Conservation (phyloP, 78 protist genomes). For the Mantamonas sphyraenae region DNA sequence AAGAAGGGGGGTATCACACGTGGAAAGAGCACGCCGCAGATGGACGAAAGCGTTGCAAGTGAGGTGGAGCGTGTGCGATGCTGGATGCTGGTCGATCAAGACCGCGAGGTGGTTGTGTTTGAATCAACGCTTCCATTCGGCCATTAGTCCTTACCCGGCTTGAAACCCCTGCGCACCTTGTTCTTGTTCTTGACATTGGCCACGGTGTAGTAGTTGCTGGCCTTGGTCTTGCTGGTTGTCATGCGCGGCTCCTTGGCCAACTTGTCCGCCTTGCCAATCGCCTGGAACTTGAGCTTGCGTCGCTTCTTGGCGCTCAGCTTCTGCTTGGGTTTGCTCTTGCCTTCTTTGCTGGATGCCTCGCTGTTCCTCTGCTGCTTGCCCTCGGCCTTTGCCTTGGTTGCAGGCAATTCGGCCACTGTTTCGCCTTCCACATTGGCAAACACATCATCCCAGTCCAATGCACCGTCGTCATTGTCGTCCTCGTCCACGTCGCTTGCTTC, state of each 20-base stretch:
- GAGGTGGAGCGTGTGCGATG: no score
- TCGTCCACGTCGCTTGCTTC: background rate
- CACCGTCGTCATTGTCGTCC: constrained; percentile 4
- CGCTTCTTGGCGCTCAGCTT: background rate
- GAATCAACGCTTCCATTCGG: no score
- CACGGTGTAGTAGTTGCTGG: background rate
- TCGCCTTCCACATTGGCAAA: background rate
- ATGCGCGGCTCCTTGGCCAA: background rate
- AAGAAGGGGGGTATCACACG: no score
- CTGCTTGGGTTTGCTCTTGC: background rate
- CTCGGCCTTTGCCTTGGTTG: background rate
- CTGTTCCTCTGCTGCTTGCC: background rate
- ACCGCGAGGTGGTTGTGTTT: no score
- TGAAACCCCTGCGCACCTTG: no score
- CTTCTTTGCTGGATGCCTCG: background rate
- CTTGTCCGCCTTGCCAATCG: background rate
- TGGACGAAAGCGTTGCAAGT: no score
- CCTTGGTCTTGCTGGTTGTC: constrained; percentile 12
- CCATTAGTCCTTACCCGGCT: no score
- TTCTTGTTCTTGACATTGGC: constrained; percentile 18
- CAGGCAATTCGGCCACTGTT: background rate
- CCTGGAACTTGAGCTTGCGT: no score
- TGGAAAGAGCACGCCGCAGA: no score
- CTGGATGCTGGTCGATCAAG: no score
- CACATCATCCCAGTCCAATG: constrained; percentile 6